Conservation (phyloP, 805 yeast genomes). For the Metschnikowia orientalis region DNA sequence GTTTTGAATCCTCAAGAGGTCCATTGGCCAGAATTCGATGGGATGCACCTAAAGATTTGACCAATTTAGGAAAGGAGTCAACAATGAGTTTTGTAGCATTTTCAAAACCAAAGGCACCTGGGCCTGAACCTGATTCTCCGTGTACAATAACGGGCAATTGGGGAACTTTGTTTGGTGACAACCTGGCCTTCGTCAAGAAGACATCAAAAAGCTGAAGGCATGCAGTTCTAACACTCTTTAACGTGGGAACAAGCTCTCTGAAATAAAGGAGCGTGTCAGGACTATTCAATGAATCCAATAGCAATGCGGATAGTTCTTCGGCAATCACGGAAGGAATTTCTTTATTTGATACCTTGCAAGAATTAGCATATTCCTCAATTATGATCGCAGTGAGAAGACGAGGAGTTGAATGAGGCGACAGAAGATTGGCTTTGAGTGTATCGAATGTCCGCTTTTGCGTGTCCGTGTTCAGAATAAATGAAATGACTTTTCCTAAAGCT, state of each 20-base stretch:
- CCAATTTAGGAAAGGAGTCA: slow-evolving; percentile 62
- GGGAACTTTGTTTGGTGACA: slow-evolving; percentile 69
- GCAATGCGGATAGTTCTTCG: slow-evolving; percentile 21
- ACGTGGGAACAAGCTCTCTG: slow-evolving; percentile 81
- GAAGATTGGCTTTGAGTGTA: slow-evolving; percentile 39
- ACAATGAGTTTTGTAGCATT: slow-evolving; percentile 66
- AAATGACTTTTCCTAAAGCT: slow-evolving; percentile 66
- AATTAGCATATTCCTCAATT: slow-evolving; percentile 60
- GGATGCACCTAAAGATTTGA: slow-evolving; percentile 59
- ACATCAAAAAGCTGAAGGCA: slow-evolving; percentile 78
- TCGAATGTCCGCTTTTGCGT: slow-evolving; percentile 38
- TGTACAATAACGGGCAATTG: slow-evolving; percentile 84
- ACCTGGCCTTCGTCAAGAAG: slow-evolving; percentile 70
- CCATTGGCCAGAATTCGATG: slow-evolving; percentile 66
- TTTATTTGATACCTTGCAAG: slow-evolving; percentile 19
- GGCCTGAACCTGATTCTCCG: slow-evolving; percentile 92
- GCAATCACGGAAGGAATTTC: slow-evolving; percentile 18
- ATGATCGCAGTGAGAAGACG: slow-evolving; percentile 65
- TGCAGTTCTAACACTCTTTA: slow-evolving; percentile 81
- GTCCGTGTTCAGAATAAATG: slow-evolving; percentile 42
- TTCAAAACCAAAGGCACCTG: slow-evolving; percentile 81
- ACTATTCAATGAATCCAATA: slow-evolving; percentile 37
- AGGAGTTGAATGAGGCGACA: slow-evolving; percentile 74
- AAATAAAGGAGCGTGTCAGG: slow-evolving; percentile 50
- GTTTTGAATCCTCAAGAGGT: slow-evolving; percentile 73